Conservation (phyloP, 1,284 basidiomycete genomes). For the Sutorius eximius region DNA sequence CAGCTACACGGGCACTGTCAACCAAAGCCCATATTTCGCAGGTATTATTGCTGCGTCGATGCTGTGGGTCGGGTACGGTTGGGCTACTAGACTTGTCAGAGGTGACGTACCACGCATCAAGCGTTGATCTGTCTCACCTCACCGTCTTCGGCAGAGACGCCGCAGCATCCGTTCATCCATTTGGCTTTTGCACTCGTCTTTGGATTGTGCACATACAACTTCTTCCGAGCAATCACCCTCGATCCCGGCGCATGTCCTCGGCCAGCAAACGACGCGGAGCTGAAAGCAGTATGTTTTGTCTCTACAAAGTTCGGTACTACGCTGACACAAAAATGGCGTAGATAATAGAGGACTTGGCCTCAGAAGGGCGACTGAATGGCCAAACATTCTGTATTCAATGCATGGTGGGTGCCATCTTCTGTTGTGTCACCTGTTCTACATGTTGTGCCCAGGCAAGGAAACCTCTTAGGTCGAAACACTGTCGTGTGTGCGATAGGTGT, state of each 20-base stretch:
- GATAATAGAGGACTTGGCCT: constrained; percentile 89
- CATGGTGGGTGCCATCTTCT: constrained; percentile 55
- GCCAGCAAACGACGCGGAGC: constrained; percentile 75
- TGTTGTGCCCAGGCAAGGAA: constrained; percentile 66
- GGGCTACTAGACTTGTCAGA: constrained; percentile 73
- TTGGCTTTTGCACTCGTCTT: constrained; percentile 72
- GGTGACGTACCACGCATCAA: constrained; percentile 39
- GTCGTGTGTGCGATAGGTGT: constrained; percentile 89
- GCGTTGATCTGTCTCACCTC: neutral
- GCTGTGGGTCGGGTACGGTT: constrained; percentile 84
- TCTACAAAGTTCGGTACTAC: neutral
- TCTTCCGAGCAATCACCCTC: constrained; percentile 84
- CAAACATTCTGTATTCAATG: constrained; percentile 96
- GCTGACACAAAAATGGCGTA: constrained; percentile 31
- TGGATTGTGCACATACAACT: constrained; percentile 81
- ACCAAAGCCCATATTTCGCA: constrained; percentile 85
- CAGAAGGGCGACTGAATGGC: constrained; percentile 86
- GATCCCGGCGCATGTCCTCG: constrained; percentile 91
- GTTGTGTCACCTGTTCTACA: neutral
- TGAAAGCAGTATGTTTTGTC: constrained; percentile 66
- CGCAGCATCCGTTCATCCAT: constrained; percentile 75
- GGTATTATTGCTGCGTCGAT: constrained; percentile 87
- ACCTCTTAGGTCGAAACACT: constrained; percentile 94
- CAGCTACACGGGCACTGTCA: constrained; percentile 76
- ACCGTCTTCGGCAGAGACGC: constrained; percentile 51